Evolutionary conservation across 495 filamentous ascomycete species (phyloP).

Genomic region (Evernia prunastri): DNA sequence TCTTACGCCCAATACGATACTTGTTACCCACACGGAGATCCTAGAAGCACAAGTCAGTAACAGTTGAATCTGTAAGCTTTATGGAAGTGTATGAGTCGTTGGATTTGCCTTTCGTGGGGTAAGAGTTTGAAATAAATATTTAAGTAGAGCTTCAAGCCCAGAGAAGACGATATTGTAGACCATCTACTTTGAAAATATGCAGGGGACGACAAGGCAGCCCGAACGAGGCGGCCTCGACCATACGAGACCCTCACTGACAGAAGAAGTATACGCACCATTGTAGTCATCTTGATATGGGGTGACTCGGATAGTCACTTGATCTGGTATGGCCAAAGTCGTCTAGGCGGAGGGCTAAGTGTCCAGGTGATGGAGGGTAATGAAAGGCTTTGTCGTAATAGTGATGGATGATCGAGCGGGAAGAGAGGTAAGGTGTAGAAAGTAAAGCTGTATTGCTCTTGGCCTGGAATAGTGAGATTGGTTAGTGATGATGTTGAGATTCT

Average conservation of each 20-base stretch:
- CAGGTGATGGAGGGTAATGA: constrained; percentile 9
- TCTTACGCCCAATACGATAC: constrained; percentile 99
- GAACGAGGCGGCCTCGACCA: background rate
- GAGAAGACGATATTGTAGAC: constrained; percentile 16
- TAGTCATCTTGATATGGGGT: constrained; percentile 39
- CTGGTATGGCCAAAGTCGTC: constrained; percentile 12
- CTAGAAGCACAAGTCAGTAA: constrained; percentile 46
- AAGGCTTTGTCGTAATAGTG: background rate
- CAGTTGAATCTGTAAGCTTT: background rate
- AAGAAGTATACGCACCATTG: constrained; percentile 43
- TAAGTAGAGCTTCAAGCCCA: constrained; percentile 13
- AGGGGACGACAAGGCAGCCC: constrained; percentile 5
- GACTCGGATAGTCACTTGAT: constrained; percentile 31
- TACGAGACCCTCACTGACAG: constrained; percentile 25
- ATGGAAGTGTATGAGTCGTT: constrained; percentile 2
- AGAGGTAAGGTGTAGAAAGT: constrained; percentile 3
- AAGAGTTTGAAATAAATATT: constrained; percentile 1
- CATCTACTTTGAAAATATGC: background rate
- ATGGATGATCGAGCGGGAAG: constrained; percentile 16
- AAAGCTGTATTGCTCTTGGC: background rate
- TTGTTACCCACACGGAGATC: constrained; percentile 99
- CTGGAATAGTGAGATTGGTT: background rate
- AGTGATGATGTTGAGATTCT: constrained; percentile 5
- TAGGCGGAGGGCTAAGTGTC: background rate
- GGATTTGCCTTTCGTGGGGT: constrained; percentile 13